Base-by-base conservation (phyloP, 176 grass and related monocot species). In the Aegilops bicornis region DNA sequence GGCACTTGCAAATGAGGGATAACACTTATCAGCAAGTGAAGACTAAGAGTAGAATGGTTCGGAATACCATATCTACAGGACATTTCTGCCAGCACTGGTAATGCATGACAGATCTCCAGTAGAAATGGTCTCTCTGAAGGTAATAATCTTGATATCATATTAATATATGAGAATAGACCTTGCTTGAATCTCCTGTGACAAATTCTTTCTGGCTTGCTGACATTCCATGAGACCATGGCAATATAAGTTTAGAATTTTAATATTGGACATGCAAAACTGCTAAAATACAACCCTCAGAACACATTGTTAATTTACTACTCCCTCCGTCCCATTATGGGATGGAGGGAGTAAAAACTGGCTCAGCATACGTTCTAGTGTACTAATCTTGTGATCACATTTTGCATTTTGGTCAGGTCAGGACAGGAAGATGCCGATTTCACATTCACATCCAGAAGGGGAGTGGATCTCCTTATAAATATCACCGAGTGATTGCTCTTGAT, bases 81-180 rank as follows among this genome's bases (percentile, higher is more conserved):
- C 47, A 60, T 81, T 85, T 75, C 20, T 20, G 39, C 16, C 3
- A 83, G 56, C 76, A 65, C 11, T 27, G 19, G 24, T 5, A 13
- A 40, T 77, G 22, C 29, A 37, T 58, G 13, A 42, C 40, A 68
- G 24, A 20, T 61, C 42, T 68, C 13, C 24, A 3, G 2, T 33
- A 36, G 35, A 81, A 20, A 32, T 81, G 69, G 65, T 68, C 9
- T 35, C 29, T 10, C 35, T 67, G 58, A 80, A 89, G 87, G 87
- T 85, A 85, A 14, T 14, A 15, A 72, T 66, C 82, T 82, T 87
- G 69, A 40, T 67, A 52, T 35, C 5, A 52, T 81, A 14, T 16
- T 30, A 19, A 74, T 82, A 27, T 63, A 56, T 27, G 24, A 58
- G 1, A 40, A 58, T 39, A 56, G 16, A 24, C 30, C 27, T 48